phyloP scores from a whole-genome alignment of 441 rosid genomes.

The Corymbia citriodora region DNA sequence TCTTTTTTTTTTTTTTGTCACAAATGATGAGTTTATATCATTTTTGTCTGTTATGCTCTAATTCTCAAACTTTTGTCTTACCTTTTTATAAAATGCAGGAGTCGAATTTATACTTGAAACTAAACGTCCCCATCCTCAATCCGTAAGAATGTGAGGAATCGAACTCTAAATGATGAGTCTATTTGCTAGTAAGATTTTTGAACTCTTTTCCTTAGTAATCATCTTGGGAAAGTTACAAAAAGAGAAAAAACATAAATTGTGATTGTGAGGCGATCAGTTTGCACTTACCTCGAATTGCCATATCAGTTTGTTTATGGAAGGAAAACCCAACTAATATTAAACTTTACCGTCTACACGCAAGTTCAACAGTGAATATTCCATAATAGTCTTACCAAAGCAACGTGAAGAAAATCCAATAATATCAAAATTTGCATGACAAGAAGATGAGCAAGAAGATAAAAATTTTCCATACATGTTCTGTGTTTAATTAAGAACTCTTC shows the following conservation, averaged over 20 bases:
- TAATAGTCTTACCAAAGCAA: neutral
- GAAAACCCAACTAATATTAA: neutral
- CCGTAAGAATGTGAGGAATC: too few species aligned
- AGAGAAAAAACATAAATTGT: neutral
- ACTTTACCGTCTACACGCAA: neutral
- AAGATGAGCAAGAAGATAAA: neutral
- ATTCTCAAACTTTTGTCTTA: too few species aligned
- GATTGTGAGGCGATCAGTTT: neutral
- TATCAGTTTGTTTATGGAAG: neutral
- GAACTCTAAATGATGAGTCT: too few species aligned
- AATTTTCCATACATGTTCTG: neutral
- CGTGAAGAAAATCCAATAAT: neutral
- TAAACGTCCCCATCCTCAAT: too few species aligned
- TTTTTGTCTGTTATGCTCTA: too few species aligned
- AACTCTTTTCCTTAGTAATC: neutral
- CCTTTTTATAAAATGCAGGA: too few species aligned
- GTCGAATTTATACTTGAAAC: too few species aligned
- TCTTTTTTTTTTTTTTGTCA: too few species aligned
- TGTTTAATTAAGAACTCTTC: neutral
- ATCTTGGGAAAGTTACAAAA: neutral
- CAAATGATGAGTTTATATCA: too few species aligned
- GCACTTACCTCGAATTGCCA: neutral
- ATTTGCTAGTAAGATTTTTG: neutral
- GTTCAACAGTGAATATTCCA: neutral
- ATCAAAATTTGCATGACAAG: neutral